These are phyloP conservation scores for Sistotremastrum niveocremeum DNA, from an alignment of 768 basidiomycete species.

Conservation along the genomic window DNA sequence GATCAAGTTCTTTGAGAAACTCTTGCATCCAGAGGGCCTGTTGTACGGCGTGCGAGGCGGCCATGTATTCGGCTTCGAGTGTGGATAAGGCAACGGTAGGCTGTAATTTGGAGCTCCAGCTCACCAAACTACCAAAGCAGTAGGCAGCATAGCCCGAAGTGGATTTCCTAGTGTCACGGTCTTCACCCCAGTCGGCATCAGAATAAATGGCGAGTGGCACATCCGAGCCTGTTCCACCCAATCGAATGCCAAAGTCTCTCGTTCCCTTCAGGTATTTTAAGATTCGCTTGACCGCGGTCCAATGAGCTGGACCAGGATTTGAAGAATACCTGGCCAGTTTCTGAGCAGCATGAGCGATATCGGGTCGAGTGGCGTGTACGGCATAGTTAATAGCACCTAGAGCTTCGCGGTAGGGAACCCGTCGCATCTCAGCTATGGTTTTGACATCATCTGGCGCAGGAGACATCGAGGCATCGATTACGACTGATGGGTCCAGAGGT, in stretches of 20 bases:
- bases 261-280: conserved; percentile 18
- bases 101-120: conserved; percentile 13
- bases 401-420: conserved; percentile 11
- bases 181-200: conserved; percentile 17
- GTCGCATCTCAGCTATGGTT: not conserved
- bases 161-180: conserved; percentile 15
- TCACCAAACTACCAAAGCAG: not conserved
- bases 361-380: conserved; percentile 15
- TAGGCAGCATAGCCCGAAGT: conserved; percentile 12
- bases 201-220: conserved; percentile 7
- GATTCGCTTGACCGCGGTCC: conserved; percentile 13
- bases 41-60: conserved; percentile 3
- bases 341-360: conserved; percentile 16
- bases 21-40: conserved; percentile 8
- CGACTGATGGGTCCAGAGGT: conserved; percentile 3
- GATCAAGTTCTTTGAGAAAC: not conserved
- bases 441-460: not conserved
- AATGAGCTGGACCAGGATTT: conserved; percentile 14
- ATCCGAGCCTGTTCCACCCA: conserved; percentile 4
- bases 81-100: conserved; percentile 5
- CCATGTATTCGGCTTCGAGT: conserved; percentile 11
- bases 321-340: conserved; percentile 13
- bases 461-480: conserved; percentile 2
- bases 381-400: conserved; percentile 20
- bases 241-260: conserved; percentile 5